These are phyloP conservation scores for Ustilago trichophora DNA, from an alignment of 1,284 basidiomycete species.

Conservation along the genomic window DNA sequence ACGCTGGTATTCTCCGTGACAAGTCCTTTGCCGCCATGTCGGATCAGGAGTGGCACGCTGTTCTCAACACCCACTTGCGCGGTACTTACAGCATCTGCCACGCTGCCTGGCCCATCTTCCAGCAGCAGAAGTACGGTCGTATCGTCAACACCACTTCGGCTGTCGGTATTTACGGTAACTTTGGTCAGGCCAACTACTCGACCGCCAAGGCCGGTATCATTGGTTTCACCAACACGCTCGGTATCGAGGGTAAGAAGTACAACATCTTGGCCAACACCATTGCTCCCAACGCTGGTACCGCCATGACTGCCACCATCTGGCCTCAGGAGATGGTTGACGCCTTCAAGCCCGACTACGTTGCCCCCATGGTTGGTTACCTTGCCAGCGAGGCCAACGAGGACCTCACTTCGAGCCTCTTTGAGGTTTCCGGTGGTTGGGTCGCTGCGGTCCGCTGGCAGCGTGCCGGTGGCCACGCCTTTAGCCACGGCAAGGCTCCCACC, in stretches of 20 bases:
- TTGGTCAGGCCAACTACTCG: constrained; percentile 82
- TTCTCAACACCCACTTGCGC: constrained; percentile 83
- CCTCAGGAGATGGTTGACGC: constrained; percentile 91
- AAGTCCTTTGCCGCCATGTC: constrained; percentile 90
- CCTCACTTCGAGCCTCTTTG: constrained; percentile 82
- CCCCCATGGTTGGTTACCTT: constrained; percentile 89
- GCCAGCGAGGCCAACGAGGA: constrained; percentile 80
- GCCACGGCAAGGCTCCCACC: constrained; percentile 54
- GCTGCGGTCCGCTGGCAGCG: constrained; percentile 94
- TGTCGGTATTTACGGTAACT: constrained; percentile 91
- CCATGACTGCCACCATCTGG: constrained; percentile 71
- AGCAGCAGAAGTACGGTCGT: constrained; percentile 95
- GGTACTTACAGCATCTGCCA: constrained; percentile 76
- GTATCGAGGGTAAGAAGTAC: constrained; percentile 90
- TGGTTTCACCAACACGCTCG: constrained; percentile 86
- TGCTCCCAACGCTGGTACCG: constrained; percentile 81
- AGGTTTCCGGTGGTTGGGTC: constrained; percentile 91
- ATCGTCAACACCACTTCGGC: constrained; percentile 93
- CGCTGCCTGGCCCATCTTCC: constrained; percentile 96
- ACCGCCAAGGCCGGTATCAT: constrained; percentile 92
- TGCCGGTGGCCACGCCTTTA: constrained; percentile 74
- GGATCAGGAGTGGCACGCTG: constrained; percentile 92
- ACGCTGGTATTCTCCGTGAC: constrained; percentile 88
- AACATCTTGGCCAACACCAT: constrained; percentile 87
- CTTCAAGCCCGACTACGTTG: constrained; percentile 94